phyloP scores from a whole-genome alignment of 2,329 filamentous ascomycete species.

The Dryadomyces quercus-mongolicae region DNA sequence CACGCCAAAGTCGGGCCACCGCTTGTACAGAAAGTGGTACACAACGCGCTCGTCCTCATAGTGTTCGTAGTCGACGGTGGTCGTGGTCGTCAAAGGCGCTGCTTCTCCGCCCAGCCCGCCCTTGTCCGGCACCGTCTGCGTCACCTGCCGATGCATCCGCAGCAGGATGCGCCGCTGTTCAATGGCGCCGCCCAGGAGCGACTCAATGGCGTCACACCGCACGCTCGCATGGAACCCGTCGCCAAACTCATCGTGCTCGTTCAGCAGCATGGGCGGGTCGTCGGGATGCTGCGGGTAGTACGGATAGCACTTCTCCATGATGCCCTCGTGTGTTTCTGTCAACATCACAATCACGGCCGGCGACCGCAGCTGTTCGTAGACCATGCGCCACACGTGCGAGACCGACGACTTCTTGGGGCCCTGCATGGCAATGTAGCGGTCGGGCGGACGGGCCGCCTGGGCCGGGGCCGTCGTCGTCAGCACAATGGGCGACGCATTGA shows the following conservation, averaged over 20 bases:
- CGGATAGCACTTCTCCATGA: conserved; percentile 71
- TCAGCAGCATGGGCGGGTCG: conserved; percentile 40
- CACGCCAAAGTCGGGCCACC: conserved; percentile 85
- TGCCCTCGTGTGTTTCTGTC: conserved; percentile 72
- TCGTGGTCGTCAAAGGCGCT: background rate
- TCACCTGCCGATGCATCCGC: conserved; percentile 24
- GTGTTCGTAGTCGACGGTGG: conserved; percentile 14
- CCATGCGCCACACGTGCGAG: conserved; percentile 90
- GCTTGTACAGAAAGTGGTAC: conserved; percentile 75
- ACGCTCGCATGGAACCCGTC: conserved; percentile 59
- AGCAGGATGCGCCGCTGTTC: conserved; percentile 65
- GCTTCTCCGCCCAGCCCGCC: too few relatives aligned
- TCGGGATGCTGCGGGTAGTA: conserved; percentile 63
- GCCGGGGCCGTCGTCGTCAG: conserved; percentile 28
- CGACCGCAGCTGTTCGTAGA: conserved; percentile 62
- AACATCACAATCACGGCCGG: conserved; percentile 87
- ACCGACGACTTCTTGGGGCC: conserved; percentile 69
- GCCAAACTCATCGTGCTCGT: conserved; percentile 51
- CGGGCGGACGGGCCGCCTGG: conserved; percentile 20
- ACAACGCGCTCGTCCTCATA: conserved; percentile 48
- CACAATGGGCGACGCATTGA: conserved; percentile 66
- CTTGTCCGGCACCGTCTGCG: background rate
- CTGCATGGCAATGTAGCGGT: conserved; percentile 82
- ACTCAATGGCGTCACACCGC: conserved; percentile 48
- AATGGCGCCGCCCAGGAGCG: conserved; percentile 44